These are phyloP conservation scores for Salvia miltiorrhiza DNA, from an alignment of 257 asterid species.

Conservation along the genomic window DNA sequence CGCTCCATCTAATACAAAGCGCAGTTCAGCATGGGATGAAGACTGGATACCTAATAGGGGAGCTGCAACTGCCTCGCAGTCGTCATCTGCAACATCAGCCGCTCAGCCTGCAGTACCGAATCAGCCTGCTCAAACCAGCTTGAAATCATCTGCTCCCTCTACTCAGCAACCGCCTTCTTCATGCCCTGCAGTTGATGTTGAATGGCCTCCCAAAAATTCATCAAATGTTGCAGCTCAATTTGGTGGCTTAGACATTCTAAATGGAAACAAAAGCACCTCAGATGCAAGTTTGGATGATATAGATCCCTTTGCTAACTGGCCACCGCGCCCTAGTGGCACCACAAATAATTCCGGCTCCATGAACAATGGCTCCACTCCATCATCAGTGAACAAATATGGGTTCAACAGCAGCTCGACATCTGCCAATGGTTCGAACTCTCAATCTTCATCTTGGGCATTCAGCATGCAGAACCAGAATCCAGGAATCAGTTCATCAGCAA, in stretches of 20 bases:
- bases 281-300: conserved; percentile 52
- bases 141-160: conserved; percentile 36
- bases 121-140: conserved; percentile 45
- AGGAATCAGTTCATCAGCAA: conserved; percentile 41
- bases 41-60: conserved; percentile 80
- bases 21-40: conserved; percentile 86
- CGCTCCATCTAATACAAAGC: conserved; percentile 45
- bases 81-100: conserved; percentile 42
- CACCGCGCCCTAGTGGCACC: conserved; percentile 62
- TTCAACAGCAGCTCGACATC: conserved; percentile 27
- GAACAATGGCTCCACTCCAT: conserved; percentile 41
- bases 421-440: conserved; percentile 47
- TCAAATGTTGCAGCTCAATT: conserved; percentile 35
- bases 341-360: conserved; percentile 38
- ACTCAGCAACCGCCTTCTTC: conserved; percentile 55
- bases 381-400: conserved; percentile 34
- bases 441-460: conserved; percentile 61
- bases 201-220: conserved; percentile 88
- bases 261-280: conserved; percentile 43
- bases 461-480: conserved; percentile 48
- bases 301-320: conserved; percentile 98
- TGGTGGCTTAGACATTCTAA: conserved; percentile 32
- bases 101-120: conserved; percentile 38
- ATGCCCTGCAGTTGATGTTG: conserved; percentile 90
- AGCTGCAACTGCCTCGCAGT: conserved; percentile 41